phyloP scores from a whole-genome alignment of 169 alveolate genomes.

The Cryptosporidium canis region DNA sequence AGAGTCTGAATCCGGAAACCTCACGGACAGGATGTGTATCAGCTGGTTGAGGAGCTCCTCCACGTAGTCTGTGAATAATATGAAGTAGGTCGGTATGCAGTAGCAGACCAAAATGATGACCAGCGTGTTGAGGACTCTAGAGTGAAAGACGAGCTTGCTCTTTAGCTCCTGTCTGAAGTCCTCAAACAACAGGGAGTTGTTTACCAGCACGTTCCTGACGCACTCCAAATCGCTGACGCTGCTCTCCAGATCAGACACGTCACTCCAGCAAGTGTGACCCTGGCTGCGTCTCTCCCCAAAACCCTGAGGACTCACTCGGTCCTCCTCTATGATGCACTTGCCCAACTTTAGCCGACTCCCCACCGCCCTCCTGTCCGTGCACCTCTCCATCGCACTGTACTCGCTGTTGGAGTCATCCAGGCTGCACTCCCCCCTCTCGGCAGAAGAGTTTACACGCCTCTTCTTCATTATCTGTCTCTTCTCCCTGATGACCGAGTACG shows the following conservation, averaged over 20 bases:
- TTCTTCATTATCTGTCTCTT: slow-evolving; percentile 57
- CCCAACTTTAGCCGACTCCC: slow-evolving; percentile 2
- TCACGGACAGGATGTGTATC: slow-evolving; percentile 1
- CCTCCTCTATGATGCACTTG: not conserved
- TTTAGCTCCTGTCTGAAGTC: slow-evolving; percentile 46
- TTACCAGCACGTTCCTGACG: slow-evolving; percentile 37
- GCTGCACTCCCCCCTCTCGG: not conserved
- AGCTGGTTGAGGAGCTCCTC: slow-evolving; percentile 42
- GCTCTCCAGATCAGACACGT: slow-evolving; percentile 39
- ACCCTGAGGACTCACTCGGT: not conserved
- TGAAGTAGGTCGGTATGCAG: slow-evolving; percentile 64
- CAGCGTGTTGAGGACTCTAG: slow-evolving; percentile 7
- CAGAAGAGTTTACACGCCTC: not conserved
- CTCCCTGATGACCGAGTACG: slow-evolving; percentile 56
- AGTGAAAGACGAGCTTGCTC: slow-evolving; percentile 11
- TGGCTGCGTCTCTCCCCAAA: not conserved
- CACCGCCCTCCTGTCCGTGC: not conserved
- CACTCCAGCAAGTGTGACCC: slow-evolving; percentile 15
- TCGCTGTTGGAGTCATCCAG: not conserved
- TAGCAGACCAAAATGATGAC: slow-evolving; percentile 28
- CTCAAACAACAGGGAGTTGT: slow-evolving; percentile 24
- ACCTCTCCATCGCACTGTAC: not conserved
- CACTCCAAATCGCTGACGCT: slow-evolving; percentile 56
- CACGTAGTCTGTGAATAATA: slow-evolving; percentile 45
- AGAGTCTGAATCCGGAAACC: not conserved